Base-by-base conservation (phyloP, 768 basidiomycete species). In the Tylopilus vinaceipallidus region DNA sequence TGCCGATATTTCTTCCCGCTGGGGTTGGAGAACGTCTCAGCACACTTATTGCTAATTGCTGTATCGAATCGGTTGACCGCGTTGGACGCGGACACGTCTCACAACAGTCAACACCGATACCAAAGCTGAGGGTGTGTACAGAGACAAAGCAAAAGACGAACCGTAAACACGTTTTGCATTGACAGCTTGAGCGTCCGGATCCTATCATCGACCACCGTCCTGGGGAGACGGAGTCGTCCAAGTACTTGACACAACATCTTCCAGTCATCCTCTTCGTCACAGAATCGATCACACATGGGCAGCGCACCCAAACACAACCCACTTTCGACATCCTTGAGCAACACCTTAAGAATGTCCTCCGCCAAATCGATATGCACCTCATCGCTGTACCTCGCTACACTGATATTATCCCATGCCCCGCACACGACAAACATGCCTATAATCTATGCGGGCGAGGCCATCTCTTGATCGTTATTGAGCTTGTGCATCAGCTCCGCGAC, bases 361-460 rank as follows among this genome's bases (percentile, higher is more conserved):
- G 80, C 82, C 32, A 86, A 56, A 49, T 84, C 80, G 19, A 83
- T 58, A 55, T 86, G 84, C 6, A 85, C 59, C 29, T 52, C 56
- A 5, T 72, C 67, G 42, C 12, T 67, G 70, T 10, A 75, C 57
- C 36, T 75, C 74, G 22, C 79, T 80, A n/a, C n/a, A 69, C 74
- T 73, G 60, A 79, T 61, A 81, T 76, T 29, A 79, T 77, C 60
- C 89, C 91, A 60, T 81, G 75, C 86, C 4, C 87, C 90, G 92
- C 93, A 95, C 55, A 94, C 91, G 3, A 86, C 75, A 60, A 95
- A 76, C 69, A 94, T 78, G n/a, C 84, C 71, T 0, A 82, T 84
- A 50, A 91, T 83, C 59, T 91, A 88, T n/a, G 80, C 70, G 0
- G 87, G 81, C 0, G 79, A 70, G 10, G 91, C 79, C 83, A 89